Percentiles rank a stretch among this genome's conserved stretches.
Evolutionary conservation across 306 rosid genomes (phyloP).

Genomic region (Cucurbita pepo): DNA sequence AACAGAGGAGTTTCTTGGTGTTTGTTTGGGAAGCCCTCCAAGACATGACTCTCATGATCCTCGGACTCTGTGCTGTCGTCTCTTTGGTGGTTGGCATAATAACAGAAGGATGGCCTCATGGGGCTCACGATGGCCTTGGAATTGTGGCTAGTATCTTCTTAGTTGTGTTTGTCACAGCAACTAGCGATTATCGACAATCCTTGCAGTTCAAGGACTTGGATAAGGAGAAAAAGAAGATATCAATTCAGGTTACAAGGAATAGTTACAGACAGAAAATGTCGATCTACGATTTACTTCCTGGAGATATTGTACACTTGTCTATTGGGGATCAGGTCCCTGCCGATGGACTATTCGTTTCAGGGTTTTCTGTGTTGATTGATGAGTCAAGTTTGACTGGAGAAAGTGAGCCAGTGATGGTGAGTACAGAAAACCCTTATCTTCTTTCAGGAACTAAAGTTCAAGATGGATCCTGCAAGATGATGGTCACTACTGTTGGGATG

Average conservation of each 20-base stretch:
- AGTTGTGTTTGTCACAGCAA: constrained; percentile 92
- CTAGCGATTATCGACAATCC: constrained; percentile 86
- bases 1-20: constrained; percentile 50
- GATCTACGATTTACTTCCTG: constrained; percentile 82
- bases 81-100: constrained; percentile 72
- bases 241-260: constrained; percentile 78
- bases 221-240: constrained; percentile 87
- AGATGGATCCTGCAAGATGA: constrained; percentile 91
- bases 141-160: constrained; percentile 84
- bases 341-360: constrained; percentile 74
- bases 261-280: constrained; percentile 89
- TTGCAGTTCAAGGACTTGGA: constrained; percentile 88
- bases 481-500: constrained; percentile 90
- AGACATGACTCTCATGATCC: constrained; percentile 94
- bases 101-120: constrained; percentile 88
- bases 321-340: constrained; percentile 96
- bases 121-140: constrained; percentile 94
- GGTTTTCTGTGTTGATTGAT: constrained; percentile 70
- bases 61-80: constrained; percentile 74
- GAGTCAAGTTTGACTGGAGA: constrained; percentile 96
- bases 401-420: constrained; percentile 80
- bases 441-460: constrained; percentile 92
- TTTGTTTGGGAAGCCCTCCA: constrained; percentile 98
- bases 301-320: constrained; percentile 78
- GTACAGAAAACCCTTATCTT: constrained; percentile 57